A percentile compares a stretch with the other conserved stretches of the same genome.
These are phyloP conservation scores for Pseudognaphalium luteoalbum DNA, from an alignment of 129 eudicot genomes.

Conservation along the genomic window DNA sequence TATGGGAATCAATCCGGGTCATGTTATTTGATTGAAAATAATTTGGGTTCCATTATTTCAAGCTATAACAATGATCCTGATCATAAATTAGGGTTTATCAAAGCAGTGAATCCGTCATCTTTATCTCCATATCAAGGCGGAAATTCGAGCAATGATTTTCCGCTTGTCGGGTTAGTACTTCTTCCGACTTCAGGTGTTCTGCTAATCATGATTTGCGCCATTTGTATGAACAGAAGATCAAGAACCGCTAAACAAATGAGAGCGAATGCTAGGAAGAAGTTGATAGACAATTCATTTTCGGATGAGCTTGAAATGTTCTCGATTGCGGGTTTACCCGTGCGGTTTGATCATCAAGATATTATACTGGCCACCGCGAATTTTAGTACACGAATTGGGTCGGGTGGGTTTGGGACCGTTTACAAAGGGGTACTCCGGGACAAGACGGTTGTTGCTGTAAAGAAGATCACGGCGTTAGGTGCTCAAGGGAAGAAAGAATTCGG, in stretches of 20 bases:
- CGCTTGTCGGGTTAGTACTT: constrained; percentile 49
- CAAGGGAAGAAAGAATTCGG: constrained; percentile 82
- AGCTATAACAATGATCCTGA: constrained; percentile 16
- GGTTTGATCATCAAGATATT: constrained; percentile 59
- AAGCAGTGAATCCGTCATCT: constrained; percentile 32
- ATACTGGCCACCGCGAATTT: constrained; percentile 62
- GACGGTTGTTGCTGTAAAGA: constrained; percentile 77
- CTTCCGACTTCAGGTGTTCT: constrained; percentile 51
- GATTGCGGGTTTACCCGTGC: constrained; percentile 71
- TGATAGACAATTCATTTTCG: neutral
- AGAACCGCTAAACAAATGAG: neutral
- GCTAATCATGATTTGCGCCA: constrained; percentile 30
- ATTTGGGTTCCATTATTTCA: constrained; percentile 55
- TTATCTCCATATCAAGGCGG: neutral
- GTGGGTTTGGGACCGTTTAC: constrained; percentile 62
- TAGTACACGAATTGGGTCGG: constrained; percentile 64
- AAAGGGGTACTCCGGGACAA: constrained; percentile 54
- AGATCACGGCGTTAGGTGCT: constrained; percentile 56
- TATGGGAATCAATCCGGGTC: constrained; percentile 58
- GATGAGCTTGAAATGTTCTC: constrained; percentile 49
- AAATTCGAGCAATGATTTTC: constrained; percentile 31
- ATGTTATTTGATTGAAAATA: constrained; percentile 51
- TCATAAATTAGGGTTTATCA: constrained; percentile 53
- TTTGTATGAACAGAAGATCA: constrained; percentile 44
- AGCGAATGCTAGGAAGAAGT: constrained; percentile 31